Evolutionary conservation across 441 rosid species (phyloP), one percentile per base, ranked within the genome.

Genomic region (Syzygium malaccense): DNA sequence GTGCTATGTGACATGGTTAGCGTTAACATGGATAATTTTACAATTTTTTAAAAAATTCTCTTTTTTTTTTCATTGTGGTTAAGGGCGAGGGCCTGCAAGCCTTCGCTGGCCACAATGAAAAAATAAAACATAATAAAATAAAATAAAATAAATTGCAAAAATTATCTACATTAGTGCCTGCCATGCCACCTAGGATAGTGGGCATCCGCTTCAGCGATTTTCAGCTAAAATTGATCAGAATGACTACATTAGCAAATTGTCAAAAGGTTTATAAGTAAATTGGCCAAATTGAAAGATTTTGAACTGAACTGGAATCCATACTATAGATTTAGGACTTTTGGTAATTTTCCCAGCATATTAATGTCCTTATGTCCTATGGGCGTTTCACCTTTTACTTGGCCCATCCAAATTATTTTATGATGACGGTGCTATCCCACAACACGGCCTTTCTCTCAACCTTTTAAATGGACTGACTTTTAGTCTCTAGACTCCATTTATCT

Each of bases 201-300:
- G 1, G 1, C 7, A 1, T 71, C 4, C 8, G 37, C 20, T 4
- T 71, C 14, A 5, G 4, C 0, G 0, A 20, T 71, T 71, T 71
- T 5, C 0, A 0, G 8, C 0, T 19, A 71, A 9, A 37, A 37
- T 71, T 71, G 8, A 0, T 0, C 2, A 6, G 1, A 37, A 33
- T 1, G 28, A 20, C 0, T 37, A 37, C 0, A 20, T 71, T 71
- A 11, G 8, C 7, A 71, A 71, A 71, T 37, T 71, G 0, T 71
- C 17, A 71, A 71, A 71, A 11, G 6, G 0, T 33, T 20, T 71
- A 71, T 13, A 4, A 37, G 1, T 19, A 37, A 3, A 11, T 37
- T 71, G 26, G 14, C 14, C 14, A 71, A 37, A 71, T 71, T 71
- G 1, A 71, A 37, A 37, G 15, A 2, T 33, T 37, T 71, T 20